Evolutionary conservation across 352 stramenopile genomes (phyloP), one percentile per base, ranked within the genome.

Genomic region (Phytophthora fragariaefolia): DNA sequence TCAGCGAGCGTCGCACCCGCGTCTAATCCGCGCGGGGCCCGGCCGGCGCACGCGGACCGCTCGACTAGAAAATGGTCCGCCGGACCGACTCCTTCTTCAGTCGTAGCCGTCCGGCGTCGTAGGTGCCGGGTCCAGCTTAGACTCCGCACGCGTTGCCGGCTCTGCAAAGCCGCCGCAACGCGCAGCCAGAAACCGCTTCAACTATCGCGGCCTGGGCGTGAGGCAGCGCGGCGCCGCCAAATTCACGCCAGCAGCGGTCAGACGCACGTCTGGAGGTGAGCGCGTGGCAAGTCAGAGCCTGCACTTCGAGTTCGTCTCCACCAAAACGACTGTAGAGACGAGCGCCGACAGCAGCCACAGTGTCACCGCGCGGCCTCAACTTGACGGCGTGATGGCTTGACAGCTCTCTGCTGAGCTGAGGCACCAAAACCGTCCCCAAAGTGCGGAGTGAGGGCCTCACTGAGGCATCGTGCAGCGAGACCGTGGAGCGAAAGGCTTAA

Each of bases 351-450:
- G 23, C 58, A 58, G 51, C 28, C 47, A 43, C 56, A 55, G 64
- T 63, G 30, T 50, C 51, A 54, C 50, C 48, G 3, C 22, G 17
- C 22, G 17, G 46, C 47, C 9, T 32, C 46, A 49, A 71, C 49
- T 67, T 63, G 64, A 53, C 50, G 49, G 18, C 45, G 38, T 60
- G 63, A 62, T 66, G 38, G 32, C 49, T 66, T 72, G 64, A 72
- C 58, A 58, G 28, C 34, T 12, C 34, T 42, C 13, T 18, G 34
- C 34, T 42, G 13, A 34, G 28, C 28, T 34, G 28, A 10, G 28
- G 28, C 28, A n/a, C n/a, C n/a, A n/a, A n/a, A n/a, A n/a, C n/a
- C n/a, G n/a, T n/a, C n/a, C n/a, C n/a, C n/a, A n/a, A n/a, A n/a
- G n/a, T n/a, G n/a, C n/a, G n/a, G n/a, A n/a, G n/a, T n/a, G 28